Evolutionary conservation across 352 stramenopile species (phyloP), one percentile per base, ranked within the genome.

Genomic region (Phytophthora sansomeana): DNA sequence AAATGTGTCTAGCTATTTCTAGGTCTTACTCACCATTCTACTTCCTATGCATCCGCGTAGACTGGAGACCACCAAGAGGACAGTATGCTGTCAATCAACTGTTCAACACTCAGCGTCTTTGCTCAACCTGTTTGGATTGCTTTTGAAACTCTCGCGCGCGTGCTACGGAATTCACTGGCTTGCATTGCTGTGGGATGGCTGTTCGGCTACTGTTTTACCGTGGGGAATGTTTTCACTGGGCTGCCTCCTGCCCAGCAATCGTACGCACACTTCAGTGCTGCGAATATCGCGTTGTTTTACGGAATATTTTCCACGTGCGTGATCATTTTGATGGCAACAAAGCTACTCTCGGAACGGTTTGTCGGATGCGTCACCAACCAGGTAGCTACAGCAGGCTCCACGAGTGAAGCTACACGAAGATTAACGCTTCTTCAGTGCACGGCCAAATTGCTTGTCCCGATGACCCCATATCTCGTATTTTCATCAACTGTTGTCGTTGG

Each of bases 101-200:
- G 35, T 41, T 39, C 10, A 8, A 14, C 33, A 17, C 33, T 4
- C 35, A 41, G 35, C 35, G 35, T 41, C 6, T 16, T 38, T 38
- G n/a, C 35, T 41, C 35, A 16, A 17, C 10, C 9, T 41, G 4
- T 41, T 1, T 16, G 16, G 33, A 38, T 41, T 41, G 35, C 35
- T 13, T 17, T 41, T 41, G 24, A 35, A 26, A 48, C 51, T 14
- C 39, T 59, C 14, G 8, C 21, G 10, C 58, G 32, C 14, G 58
- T 60, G n/a, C n/a, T 67, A n/a, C 58, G 49, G 43, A 63, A 63
- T 29, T 47, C 42, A 4, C 29, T 55, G n/a, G 43, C 55, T 1
- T 49, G 43, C n/a, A 43, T 55, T 7, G 55, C 32, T 7, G 55
- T 63, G 16, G 55, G 44, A 8, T 63, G 47, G 46, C 13, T 58